Evolutionary conservation across 2,329 filamentous ascomycete species (phyloP).

Genomic region (Beauveria asiatica): DNA sequence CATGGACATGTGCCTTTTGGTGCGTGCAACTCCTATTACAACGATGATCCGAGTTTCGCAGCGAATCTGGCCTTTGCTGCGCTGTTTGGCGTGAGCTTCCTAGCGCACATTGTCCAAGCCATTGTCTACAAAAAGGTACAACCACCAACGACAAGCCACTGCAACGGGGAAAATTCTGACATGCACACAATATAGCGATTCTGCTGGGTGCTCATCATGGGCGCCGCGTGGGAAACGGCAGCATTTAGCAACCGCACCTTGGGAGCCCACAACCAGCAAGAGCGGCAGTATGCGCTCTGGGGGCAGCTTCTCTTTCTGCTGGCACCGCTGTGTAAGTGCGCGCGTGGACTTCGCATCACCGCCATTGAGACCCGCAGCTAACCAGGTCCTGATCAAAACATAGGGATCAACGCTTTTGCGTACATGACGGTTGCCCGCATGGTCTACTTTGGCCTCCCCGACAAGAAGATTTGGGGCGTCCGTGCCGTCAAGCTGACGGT

Average conservation of each 20-base stretch:
- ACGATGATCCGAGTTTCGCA: constrained; percentile 24
- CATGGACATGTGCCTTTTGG: constrained; percentile 24
- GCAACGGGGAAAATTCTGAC: neutral
- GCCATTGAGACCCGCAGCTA: neutral
- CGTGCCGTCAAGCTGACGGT: constrained; percentile 31
- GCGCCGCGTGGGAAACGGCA: constrained; percentile 28
- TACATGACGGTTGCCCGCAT: constrained; percentile 36
- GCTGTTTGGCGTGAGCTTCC: constrained; percentile 22
- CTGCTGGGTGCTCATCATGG: constrained; percentile 34
- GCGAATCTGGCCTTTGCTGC: constrained; percentile 26
- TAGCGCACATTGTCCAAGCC: constrained; percentile 21
- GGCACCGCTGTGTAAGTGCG: constrained; percentile 29
- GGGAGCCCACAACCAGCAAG: constrained; percentile 30
- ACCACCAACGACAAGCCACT: too few species aligned
- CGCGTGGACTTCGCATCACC: too few species aligned
- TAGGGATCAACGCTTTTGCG: constrained; percentile 35
- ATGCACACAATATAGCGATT: constrained; percentile 18
- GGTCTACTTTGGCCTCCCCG: constrained; percentile 30
- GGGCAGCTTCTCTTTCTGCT: constrained; percentile 31
- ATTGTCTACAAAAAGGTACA: constrained; percentile 24
- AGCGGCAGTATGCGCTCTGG: constrained; percentile 21
- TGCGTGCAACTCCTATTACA: constrained; percentile 26
- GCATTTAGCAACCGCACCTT: constrained; percentile 30
- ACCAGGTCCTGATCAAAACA: neutral
- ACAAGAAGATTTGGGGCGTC: constrained; percentile 27